Conservation (phyloP, 2,329 filamentous ascomycete genomes). For the Beauveria asiatica region DNA sequence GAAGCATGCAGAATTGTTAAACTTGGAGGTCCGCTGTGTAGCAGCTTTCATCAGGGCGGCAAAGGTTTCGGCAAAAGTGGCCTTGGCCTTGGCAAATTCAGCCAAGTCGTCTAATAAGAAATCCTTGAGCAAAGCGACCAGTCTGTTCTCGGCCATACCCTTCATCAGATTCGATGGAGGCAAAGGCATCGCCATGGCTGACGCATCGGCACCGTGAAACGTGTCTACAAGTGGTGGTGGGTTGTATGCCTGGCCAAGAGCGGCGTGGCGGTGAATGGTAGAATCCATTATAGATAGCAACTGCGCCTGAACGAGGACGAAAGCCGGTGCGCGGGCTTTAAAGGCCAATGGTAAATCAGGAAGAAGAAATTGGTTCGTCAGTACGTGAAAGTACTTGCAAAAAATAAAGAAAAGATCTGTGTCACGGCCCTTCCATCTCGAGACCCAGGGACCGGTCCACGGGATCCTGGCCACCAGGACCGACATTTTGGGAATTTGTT, state of each 20-base stretch:
- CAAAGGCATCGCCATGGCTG: slow-evolving; percentile 53
- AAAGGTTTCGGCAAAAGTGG: slow-evolving; percentile 71
- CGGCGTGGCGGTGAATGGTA: slow-evolving; percentile 69
- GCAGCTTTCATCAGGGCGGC: slow-evolving; percentile 64
- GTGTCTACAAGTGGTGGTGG: slow-evolving; percentile 35
- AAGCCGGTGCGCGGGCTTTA: slow-evolving; percentile 61
- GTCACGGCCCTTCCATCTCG: slow-evolving; percentile 78
- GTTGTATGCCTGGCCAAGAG: slow-evolving; percentile 35
- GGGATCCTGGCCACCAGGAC: slow-evolving; percentile 63
- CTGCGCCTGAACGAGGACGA: slow-evolving; percentile 75
- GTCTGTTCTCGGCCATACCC: slow-evolving; percentile 80
- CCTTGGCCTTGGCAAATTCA: slow-evolving; percentile 38
- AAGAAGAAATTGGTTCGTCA: slow-evolving; percentile 66
- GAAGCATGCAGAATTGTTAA: slow-evolving; percentile 76
- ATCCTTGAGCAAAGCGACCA: slow-evolving; percentile 75
- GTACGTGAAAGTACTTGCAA: slow-evolving; percentile 75
- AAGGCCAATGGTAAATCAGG: slow-evolving; percentile 41
- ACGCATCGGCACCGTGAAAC: slow-evolving; percentile 52
- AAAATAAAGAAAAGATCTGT: slow-evolving; percentile 91
- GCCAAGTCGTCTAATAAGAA: slow-evolving; percentile 49
- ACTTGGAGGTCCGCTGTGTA: slow-evolving; percentile 67
- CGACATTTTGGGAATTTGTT: slow-evolving; percentile 55
- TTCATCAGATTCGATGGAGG: slow-evolving; percentile 62
- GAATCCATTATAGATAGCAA: slow-evolving; percentile 71
- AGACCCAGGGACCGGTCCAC: slow-evolving; percentile 79